These are phyloP conservation scores for Fusarium avenaceum DNA, from an alignment of 2,329 filamentous ascomycete species.

Conservation along the genomic window DNA sequence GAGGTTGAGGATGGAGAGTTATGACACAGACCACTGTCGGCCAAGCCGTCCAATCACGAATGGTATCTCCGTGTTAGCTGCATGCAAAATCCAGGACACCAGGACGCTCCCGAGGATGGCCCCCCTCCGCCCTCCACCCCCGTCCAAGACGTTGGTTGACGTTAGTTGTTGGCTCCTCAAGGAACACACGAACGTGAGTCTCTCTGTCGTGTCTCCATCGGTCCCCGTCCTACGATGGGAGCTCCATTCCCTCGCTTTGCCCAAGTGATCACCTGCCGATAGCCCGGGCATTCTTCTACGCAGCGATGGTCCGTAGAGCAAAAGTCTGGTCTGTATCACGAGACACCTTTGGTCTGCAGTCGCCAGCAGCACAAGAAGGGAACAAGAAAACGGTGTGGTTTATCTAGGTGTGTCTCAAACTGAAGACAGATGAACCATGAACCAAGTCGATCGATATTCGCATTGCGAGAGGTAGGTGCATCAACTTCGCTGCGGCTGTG, in stretches of 20 bases:
- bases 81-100: conserved; percentile 37
- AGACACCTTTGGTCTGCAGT: conserved; percentile 26
- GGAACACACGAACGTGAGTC: conserved; percentile 3
- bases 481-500: neutral
- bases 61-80: conserved; percentile 27
- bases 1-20: conserved; percentile 3
- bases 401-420: conserved; percentile 23
- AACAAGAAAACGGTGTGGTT: neutral
- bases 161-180: neutral
- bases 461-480: neutral
- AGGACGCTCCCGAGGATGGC: conserved; percentile 33
- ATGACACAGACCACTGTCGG: conserved; percentile 32
- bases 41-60: conserved; percentile 42
- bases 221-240: conserved; percentile 24
- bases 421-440: conserved; percentile 16
- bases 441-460: neutral
- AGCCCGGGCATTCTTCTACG: conserved; percentile 33
- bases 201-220: conserved; percentile 12
- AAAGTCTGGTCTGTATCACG: conserved; percentile 26
- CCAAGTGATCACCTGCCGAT: conserved; percentile 39
- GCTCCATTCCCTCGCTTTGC: conserved; percentile 27
- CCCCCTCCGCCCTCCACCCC: conserved; percentile 5
- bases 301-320: conserved; percentile 31
- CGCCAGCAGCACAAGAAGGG: conserved; percentile 2
- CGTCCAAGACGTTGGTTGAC: neutral